Conservation (phyloP, 106 monocot species). For the Acanthochlamys bracteata region DNA sequence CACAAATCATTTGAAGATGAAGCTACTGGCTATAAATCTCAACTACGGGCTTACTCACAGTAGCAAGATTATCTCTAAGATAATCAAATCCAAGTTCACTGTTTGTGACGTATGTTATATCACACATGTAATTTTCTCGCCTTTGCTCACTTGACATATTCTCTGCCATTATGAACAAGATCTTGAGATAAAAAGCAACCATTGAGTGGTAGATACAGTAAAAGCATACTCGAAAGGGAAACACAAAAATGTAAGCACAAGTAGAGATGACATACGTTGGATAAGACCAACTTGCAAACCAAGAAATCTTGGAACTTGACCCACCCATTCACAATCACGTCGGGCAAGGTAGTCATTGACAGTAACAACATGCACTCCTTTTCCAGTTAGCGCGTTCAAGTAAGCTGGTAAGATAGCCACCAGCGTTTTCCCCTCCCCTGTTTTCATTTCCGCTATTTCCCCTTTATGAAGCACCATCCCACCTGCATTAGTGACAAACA, state of each 20-base stretch:
- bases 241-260: background rate
- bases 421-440: constrained; percentile 98
- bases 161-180: constrained; percentile 39
- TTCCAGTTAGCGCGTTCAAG: constrained; percentile 86
- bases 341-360: constrained; percentile 95
- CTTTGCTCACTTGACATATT: constrained; percentile 96
- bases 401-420: constrained; percentile 92
- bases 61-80: constrained; percentile 95
- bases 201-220: background rate
- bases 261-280: constrained; percentile 80
- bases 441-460: constrained; percentile 96
- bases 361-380: constrained; percentile 96
- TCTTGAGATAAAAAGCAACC: background rate
- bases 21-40: background rate
- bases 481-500: constrained; percentile 34
- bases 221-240: background rate
- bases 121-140: constrained; percentile 81
- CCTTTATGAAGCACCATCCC: constrained; percentile 99
- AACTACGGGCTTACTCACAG: constrained; percentile 35
- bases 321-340: constrained; percentile 97
- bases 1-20: background rate
- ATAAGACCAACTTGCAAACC: constrained; percentile 97
- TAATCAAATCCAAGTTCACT: constrained; percentile 97
- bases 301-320: constrained; percentile 90
- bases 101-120: constrained; percentile 98